A percentile compares a stretch with the other conserved stretches of the same genome.
These are phyloP conservation scores for Acrocalymma vagum DNA, from an alignment of 2,329 filamentous ascomycete species.

Conservation along the genomic window DNA sequence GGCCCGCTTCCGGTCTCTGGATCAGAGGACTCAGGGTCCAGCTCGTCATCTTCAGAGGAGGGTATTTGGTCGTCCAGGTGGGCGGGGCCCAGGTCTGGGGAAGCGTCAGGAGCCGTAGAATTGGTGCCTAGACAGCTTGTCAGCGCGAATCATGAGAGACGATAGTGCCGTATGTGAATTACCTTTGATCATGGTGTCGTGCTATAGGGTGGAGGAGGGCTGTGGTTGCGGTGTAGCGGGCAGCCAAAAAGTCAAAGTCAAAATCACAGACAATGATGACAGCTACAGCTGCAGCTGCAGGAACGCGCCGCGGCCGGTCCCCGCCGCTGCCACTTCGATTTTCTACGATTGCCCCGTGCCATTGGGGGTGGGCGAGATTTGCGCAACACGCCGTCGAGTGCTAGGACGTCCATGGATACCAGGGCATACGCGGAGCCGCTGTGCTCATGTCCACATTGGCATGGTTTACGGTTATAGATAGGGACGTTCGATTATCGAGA, in stretches of 20 bases:
- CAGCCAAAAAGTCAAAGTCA: conserved; percentile 9
- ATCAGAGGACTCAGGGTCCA: conserved; percentile 40
- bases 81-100: conserved; percentile 41
- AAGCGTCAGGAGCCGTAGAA: conserved; percentile 44
- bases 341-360: too few species aligned
- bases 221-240: conserved; percentile 20
- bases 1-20: conserved; percentile 24
- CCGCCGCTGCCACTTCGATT: too few species aligned
- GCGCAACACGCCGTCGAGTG: too few species aligned
- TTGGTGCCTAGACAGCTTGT: conserved; percentile 28
- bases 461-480: too few species aligned
- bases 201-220: conserved; percentile 14
- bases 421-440: too few species aligned
- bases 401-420: too few species aligned
- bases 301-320: too few species aligned
- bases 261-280: too few species aligned
- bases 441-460: too few species aligned
- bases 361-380: too few species aligned
- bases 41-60: conserved; percentile 47
- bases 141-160: conserved; percentile 9
- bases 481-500: too few species aligned
- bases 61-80: conserved; percentile 42
- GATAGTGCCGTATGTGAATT: conserved; percentile 11
- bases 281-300: too few species aligned
- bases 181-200: conserved; percentile 39